Evolutionary conservation across 768 basidiomycete species (phyloP), one percentile per base, ranked within the genome.

Genomic region (Psilocybe azurescens): DNA sequence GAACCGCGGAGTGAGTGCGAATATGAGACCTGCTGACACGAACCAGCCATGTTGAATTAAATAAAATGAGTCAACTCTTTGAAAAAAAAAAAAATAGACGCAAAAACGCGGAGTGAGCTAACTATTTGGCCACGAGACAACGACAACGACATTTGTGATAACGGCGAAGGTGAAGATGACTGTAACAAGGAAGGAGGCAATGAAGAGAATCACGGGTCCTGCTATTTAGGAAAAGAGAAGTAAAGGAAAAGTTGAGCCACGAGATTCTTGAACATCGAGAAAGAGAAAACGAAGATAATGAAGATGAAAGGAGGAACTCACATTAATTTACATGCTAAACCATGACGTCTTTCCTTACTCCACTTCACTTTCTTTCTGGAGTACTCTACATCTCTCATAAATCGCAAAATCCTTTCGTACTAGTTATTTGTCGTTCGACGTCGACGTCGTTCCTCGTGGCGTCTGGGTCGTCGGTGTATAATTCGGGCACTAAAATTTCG

Each of bases 41-140:
- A 33, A 33, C 33, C 33, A 96, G 82, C 2, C 93, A 96, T 95
- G 74, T 94, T 93, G 75, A 97, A 97, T 92, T 95, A 62, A 5
- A 48, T 28, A 18, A 33, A 50, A 63, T n/a, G n/a, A n/a, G 82
- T 84, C 4, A 85, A 86, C 24, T 88, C 84, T 62, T 89, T 85
- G 70, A 90, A 86, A 9, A 33, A 33, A 5, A 33, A 33, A 9
- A 33, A 33, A 5, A 33, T 5, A 33, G 33, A 33, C 33, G 33
- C 33, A 33, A 9, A 33, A 33, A 33, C 5, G 9, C 33, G 33
- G 33, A 33, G 33, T 5, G 9, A 33, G 33, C 33, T 4, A n/a
- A n/a, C 84, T 84, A 58, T 13, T 59, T 24, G 32, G 20, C 28
- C 41, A 50, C 47, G 28, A 55, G 16, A 7, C 14, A 13, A 30